phyloP scores from a whole-genome alignment of 2,329 filamentous ascomycete genomes.

The Clarireedia hainanense region DNA sequence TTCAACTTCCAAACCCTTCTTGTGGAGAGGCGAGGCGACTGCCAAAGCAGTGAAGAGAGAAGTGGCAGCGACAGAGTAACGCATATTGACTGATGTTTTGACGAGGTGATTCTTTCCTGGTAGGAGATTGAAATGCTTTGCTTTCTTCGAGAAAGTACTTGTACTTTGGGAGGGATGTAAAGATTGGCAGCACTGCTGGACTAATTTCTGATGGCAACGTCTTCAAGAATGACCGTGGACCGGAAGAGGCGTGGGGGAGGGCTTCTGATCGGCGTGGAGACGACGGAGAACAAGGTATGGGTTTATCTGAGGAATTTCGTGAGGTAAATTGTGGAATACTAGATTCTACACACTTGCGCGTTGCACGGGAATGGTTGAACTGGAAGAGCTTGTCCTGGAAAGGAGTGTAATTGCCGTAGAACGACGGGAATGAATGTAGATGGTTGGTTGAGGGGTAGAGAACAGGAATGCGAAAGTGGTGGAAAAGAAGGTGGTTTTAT shows the following conservation, averaged over 20 bases:
- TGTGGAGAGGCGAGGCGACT: conserved; percentile 28
- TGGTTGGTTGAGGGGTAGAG: background rate
- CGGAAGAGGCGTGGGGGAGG: background rate
- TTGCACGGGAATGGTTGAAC: background rate
- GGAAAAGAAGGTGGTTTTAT: conserved; percentile 9
- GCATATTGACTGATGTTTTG: conserved; percentile 30
- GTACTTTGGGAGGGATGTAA: conserved; percentile 11
- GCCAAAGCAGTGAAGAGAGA: conserved; percentile 30
- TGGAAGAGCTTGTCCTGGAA: conserved; percentile 3
- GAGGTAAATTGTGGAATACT: background rate
- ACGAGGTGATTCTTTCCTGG: conserved; percentile 4
- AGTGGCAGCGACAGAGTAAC: conserved; percentile 32
- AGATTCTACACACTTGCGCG: background rate
- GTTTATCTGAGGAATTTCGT: background rate
- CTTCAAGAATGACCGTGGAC: conserved; percentile 5
- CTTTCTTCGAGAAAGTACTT: conserved; percentile 22
- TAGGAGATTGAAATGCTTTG: conserved; percentile 1
- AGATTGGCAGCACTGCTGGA: conserved; percentile 28
- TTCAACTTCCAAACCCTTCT: conserved; percentile 12
- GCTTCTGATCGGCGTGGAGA: background rate
- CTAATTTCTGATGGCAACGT: conserved; percentile 21
- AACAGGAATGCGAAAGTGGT: background rate
- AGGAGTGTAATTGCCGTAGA: conserved; percentile 23
- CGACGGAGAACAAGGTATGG: background rate
- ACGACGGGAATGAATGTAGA: conserved; percentile 14